A percentile compares a stretch with the other conserved stretches of the same genome.
Evolutionary conservation across 345 rosid species (phyloP).

Genomic region (Aquilaria yunnanensis): DNA sequence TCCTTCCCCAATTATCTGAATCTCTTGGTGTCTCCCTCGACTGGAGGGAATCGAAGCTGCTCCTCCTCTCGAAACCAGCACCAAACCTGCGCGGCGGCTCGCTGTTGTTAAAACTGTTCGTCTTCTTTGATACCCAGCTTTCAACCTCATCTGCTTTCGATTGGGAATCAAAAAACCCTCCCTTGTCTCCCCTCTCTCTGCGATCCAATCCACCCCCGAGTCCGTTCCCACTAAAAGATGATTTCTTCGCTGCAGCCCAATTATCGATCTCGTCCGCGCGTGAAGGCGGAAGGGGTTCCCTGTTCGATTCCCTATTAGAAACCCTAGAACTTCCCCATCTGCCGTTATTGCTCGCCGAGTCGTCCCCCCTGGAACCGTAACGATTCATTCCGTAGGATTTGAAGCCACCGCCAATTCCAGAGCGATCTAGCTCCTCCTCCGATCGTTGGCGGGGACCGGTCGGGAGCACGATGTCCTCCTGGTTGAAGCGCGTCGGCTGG

Average conservation of each 20-base stretch:
- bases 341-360: constrained; percentile 33
- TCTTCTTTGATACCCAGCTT: constrained; percentile 69
- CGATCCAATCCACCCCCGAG: constrained; percentile 48
- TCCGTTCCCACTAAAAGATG: constrained; percentile 13
- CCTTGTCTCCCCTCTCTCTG: constrained; percentile 41
- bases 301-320: constrained; percentile 33
- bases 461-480: constrained; percentile 63
- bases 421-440: constrained; percentile 77
- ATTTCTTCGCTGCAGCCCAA: constrained; percentile 73
- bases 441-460: constrained; percentile 87
- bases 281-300: constrained; percentile 49
- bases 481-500: constrained; percentile 37
- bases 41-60: constrained; percentile 55
- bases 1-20: constrained; percentile 73
- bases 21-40: constrained; percentile 51
- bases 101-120: constrained; percentile 15
- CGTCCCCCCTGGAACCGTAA: constrained; percentile 33
- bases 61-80: constrained; percentile 50
- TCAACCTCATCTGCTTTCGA: constrained; percentile 89
- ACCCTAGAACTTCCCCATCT: constrained; percentile 67
- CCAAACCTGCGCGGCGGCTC: constrained; percentile 35
- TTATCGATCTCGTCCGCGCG: constrained; percentile 93
- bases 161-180: constrained; percentile 60
- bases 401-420: constrained; percentile 79
- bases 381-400: constrained; percentile 30